phyloP scores from a whole-genome alignment of 768 basidiomycete genomes.

The Boletus vinaceobasis region DNA sequence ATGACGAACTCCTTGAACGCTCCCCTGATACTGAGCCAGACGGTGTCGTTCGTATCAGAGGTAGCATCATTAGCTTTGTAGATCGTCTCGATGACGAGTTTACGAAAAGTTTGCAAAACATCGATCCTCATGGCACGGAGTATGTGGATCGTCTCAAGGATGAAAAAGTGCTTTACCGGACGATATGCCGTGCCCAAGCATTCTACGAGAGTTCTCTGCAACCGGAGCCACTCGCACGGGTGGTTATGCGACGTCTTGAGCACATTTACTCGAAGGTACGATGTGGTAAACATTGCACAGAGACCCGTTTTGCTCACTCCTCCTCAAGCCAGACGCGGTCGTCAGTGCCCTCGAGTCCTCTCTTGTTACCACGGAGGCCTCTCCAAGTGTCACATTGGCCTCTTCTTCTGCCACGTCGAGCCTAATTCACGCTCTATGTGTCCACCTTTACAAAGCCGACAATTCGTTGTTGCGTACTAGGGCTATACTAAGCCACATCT shows the following conservation, averaged over 20 bases:
- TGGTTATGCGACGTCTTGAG: constrained; percentile 92
- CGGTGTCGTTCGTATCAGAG: constrained; percentile 82
- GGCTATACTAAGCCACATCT: constrained; percentile 97
- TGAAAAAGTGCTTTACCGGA: constrained; percentile 90
- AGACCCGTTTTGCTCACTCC: constrained; percentile 3
- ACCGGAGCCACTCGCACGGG: constrained; percentile 77
- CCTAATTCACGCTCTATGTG: constrained; percentile 87
- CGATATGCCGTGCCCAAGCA: constrained; percentile 88
- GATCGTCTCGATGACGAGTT: constrained; percentile 98
- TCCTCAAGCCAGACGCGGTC: constrained; percentile 83
- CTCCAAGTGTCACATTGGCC: constrained; percentile 59
- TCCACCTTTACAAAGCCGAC: constrained; percentile 88
- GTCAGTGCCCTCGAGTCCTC: constrained; percentile 84
- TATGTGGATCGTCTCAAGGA: constrained; percentile 96
- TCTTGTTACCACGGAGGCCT: constrained; percentile 53
- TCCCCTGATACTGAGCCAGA: constrained; percentile 66
- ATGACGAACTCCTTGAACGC: constrained; percentile 87
- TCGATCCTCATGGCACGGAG: constrained; percentile 98
- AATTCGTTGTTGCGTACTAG: constrained; percentile 92
- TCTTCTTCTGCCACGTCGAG: constrained; percentile 55
- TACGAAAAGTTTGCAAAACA: constrained; percentile 94
- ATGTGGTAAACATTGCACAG: background rate
- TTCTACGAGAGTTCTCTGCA: constrained; percentile 83
- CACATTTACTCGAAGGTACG: constrained; percentile 96
- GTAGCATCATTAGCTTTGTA: constrained; percentile 93